Evolutionary conservation across 768 basidiomycete genomes (phyloP).

Genomic region (Kwoniella heveanensis): DNA sequence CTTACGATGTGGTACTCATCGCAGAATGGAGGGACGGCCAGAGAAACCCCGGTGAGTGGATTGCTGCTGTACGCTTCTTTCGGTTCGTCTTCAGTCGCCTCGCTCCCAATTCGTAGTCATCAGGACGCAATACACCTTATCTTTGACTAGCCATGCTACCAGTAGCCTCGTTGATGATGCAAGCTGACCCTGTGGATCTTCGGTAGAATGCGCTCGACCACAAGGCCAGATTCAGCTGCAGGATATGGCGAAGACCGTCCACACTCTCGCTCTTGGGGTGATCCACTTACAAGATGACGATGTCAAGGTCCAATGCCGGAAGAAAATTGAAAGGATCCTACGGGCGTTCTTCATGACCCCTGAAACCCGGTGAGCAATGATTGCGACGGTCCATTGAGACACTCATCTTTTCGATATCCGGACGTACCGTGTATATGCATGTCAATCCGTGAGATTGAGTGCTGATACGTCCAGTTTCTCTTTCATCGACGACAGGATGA

Average conservation of each 20-base stretch:
- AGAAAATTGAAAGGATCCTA: conserved; percentile 10
- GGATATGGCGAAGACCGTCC: not conserved
- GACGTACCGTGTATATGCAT: too few relatives aligned
- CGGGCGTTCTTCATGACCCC: conserved; percentile 5
- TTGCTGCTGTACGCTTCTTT: too few relatives aligned
- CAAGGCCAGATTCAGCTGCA: conserved; percentile 16
- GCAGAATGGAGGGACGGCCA: conserved; percentile 12
- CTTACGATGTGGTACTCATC: not conserved
- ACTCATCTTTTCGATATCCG: too few relatives aligned
- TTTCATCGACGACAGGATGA: conserved; percentile 6
- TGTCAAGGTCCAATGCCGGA: not conserved
- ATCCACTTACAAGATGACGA: conserved; percentile 1
- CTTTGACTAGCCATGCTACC: too few relatives aligned
- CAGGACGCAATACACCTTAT: too few relatives aligned
- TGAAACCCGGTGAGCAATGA: conserved; percentile 9
- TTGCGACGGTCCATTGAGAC: too few relatives aligned
- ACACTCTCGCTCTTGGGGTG: not conserved
- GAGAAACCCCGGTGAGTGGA: conserved; percentile 16
- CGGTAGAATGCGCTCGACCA: conserved; percentile 4
- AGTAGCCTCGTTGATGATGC: too few relatives aligned
- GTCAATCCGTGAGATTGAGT: too few relatives aligned
- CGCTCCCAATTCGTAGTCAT: too few relatives aligned
- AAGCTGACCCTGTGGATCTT: too few relatives aligned
- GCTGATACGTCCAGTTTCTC: too few relatives aligned
- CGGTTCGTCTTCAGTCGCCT: too few relatives aligned